Evolutionary conservation across 1,284 basidiomycete species (phyloP), one percentile per base, ranked within the genome.

Genomic region (Marasmius oreades): DNA sequence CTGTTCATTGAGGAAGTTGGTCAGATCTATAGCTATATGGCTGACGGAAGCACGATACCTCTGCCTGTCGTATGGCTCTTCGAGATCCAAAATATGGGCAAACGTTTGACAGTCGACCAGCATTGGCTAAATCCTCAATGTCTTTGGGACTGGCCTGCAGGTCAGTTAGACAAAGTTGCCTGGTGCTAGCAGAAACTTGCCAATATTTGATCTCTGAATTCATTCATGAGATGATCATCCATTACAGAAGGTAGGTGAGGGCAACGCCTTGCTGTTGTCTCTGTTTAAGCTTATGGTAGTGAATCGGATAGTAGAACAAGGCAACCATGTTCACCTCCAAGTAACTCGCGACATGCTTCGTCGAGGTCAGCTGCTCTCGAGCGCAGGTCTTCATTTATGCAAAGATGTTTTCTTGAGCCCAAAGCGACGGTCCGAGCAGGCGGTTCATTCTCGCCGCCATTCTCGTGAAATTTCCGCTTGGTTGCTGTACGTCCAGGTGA

Each of bases 11-110:
- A 26, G 53, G 14, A 56, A 16, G 53, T 23, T 22, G 51, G 20
- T 48, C 34, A 16, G 34, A 28, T 22, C 44, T 31, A 31, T 31
- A 31, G 28, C 10, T 10, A 10, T 12, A 14, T 12, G n/a, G 48
- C 18, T n/a, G 23, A 23, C 20, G 26, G n/a, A n/a, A 50, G 34
- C 42, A 23, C 16, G n/a, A 63, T 59, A 93, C 93, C 77, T 98
- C 90, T 28, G 96, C 93, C 68, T 95, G 90, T 51, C 88, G 85
- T 52, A 98, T 92, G 8, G 93, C 93, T 53, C 82, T 77, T 47
- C 96, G 77, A 4, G 93, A 90, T 2, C 90, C 93, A 71, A 97
- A 99, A 72, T 99, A 99, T 0, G 95, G 94, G 68, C 97, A 99
- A 1, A 85, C 87, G 50, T 87, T 78, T 4, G 81, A 73, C 44